phyloP scores from a whole-genome alignment of 2,329 filamentous ascomycete genomes.

The Aspergillaceae sp. region DNA sequence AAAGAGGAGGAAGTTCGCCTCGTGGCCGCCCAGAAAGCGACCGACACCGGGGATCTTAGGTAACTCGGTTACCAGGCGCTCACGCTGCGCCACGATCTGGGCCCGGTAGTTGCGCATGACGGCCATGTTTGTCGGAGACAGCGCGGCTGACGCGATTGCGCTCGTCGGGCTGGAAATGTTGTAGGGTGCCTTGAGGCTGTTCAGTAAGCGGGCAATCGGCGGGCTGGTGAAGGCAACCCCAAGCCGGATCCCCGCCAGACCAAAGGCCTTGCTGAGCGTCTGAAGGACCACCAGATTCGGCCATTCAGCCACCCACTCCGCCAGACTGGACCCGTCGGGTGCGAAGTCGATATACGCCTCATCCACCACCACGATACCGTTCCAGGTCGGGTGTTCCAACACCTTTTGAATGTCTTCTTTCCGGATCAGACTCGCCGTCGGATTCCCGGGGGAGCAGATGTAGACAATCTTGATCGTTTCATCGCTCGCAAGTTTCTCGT shows the following conservation, averaged over 20 bases:
- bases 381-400: conserved; percentile 84
- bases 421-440: conserved; percentile 68
- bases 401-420: conserved; percentile 66
- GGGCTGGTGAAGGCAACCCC: conserved; percentile 74
- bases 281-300: conserved; percentile 97
- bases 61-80: conserved; percentile 65
- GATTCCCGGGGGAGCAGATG: conserved; percentile 91
- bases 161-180: conserved; percentile 87
- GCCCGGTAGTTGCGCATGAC: conserved; percentile 64
- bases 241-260: conserved; percentile 83
- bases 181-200: conserved; percentile 92
- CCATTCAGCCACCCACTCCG: conserved; percentile 85
- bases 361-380: conserved; percentile 85
- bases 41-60: conserved; percentile 71
- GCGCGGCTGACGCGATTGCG: conserved; percentile 65
- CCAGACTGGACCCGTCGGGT: conserved; percentile 66
- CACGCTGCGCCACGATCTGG: conserved; percentile 66
- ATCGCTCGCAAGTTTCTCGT: conserved; percentile 54
- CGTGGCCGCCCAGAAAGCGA: conserved; percentile 66
- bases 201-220: conserved; percentile 69
- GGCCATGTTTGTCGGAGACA: conserved; percentile 57
- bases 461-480: conserved; percentile 76
- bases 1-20: conserved; percentile 83
- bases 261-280: conserved; percentile 96
- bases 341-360: conserved; percentile 97